phyloP scores from a whole-genome alignment of 192 early-diverging fungal species.

The Chytriomyces confervae region DNA sequence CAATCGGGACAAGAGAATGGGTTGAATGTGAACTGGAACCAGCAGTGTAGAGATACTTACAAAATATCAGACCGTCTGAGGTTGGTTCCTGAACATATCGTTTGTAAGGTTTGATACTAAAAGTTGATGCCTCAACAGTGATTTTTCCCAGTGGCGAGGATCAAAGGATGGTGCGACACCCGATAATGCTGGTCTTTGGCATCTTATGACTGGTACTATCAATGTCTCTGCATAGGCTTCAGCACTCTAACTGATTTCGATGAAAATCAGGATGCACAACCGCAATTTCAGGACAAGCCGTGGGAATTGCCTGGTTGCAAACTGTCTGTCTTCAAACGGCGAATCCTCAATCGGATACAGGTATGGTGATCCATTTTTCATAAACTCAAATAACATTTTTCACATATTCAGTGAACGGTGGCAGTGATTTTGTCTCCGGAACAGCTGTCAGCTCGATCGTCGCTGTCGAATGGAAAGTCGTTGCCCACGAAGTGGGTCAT shows the following conservation, averaged over 20 bases:
- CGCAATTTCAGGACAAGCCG: constrained; percentile 41
- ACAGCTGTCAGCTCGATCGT: constrained; percentile 84
- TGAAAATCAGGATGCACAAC: constrained; percentile 18
- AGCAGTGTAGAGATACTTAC: constrained; percentile 71
- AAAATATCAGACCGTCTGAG: constrained; percentile 73
- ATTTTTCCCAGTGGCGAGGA: constrained; percentile 91
- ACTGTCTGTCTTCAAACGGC: constrained; percentile 69
- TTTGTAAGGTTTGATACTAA: background rate
- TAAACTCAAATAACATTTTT: background rate
- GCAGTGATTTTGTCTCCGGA: constrained; percentile 70
- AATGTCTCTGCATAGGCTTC: constrained; percentile 51
- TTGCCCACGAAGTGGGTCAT: constrained; percentile 95
- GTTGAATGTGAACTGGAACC: constrained; percentile 71
- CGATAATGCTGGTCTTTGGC: constrained; percentile 90
- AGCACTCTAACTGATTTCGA: constrained; percentile 4
- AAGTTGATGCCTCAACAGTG: constrained; percentile 42
- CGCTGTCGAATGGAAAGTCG: constrained; percentile 90
- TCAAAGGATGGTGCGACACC: constrained; percentile 42
- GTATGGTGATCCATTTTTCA: background rate
- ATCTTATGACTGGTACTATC: constrained; percentile 75
- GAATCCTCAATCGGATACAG: constrained; percentile 40
- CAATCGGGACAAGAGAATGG: constrained; percentile 23
- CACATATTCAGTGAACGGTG: constrained; percentile 15
- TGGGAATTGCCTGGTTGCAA: constrained; percentile 88
- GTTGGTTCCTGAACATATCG: background rate